Base-by-base conservation (phyloP, 2,329 filamentous ascomycete species). In the Ascochyta koolunga region DNA sequence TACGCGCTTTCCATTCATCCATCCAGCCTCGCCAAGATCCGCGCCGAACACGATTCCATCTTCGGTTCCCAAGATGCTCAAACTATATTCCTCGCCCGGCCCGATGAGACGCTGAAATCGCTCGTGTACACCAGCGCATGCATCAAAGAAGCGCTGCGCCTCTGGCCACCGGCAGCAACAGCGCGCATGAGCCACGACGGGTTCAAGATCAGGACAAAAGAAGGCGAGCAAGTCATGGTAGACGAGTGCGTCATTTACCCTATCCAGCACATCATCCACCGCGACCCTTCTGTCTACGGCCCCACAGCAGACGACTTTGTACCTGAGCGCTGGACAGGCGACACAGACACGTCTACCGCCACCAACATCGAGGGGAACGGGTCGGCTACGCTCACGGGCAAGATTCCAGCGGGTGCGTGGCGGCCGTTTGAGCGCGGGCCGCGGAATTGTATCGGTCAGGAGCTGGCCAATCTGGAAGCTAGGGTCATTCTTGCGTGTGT, bases 371-470 rank as follows among this genome's bases (percentile, higher is more conserved):
- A 68, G 8, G 58, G 57, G 3, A 54, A 56, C 11, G 51, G 42
- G 2, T 36, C 51, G 8, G n/a, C 39, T 25, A 36, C 27, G 7
- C 5, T 33, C 1, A 42, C 43, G 4, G 63, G 59, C 36, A 58
- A 65, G 70, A 56, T 76, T 68, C 63, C 76, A 61, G 24, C 57
- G 72, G 79, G 59, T 47, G 81, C 82, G 0, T 87, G 78, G 77
- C 75, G 83, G 7, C 74, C 81, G 0, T 87, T 87, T 65, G 81
- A 82, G 61, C 75, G 79, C 41, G 84, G 84, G 0, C 77, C 79
- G 2, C 68, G 83, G 15, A 82, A 82, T 52, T 87, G 84, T 61
- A 82, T 86, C 33, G 83, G 83, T 0, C 82, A 85, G 67, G 83
- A 84, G 64, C 73, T 86, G 36, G 83, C 79, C 1, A 78, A 80